Evolutionary conservation across 352 stramenopile species (phyloP).

Genomic region (Phytophthora macrochlamydospora): DNA sequence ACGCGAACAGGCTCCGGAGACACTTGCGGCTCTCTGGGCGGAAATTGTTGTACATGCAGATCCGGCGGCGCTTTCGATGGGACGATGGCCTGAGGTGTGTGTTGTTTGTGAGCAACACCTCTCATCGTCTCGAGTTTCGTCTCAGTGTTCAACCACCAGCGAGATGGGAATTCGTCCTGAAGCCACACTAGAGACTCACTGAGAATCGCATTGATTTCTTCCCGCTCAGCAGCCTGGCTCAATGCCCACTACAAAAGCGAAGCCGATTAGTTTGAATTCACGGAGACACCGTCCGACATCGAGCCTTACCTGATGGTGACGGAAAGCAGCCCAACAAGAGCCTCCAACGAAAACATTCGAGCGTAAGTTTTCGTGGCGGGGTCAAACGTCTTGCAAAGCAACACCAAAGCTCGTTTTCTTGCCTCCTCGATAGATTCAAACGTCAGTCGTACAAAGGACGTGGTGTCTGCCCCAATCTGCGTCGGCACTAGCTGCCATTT

Average conservation of each 20-base stretch:
- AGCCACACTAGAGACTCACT: slow-evolving; percentile 43
- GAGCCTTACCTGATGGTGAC: slow-evolving; percentile 57
- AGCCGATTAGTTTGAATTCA: not conserved
- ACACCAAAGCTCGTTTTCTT: slow-evolving; percentile 60
- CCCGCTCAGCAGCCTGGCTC: slow-evolving; percentile 40
- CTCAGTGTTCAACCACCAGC: slow-evolving; percentile 47
- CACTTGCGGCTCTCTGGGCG: slow-evolving; percentile 22
- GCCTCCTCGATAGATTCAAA: slow-evolving; percentile 80
- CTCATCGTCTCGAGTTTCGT: slow-evolving; percentile 23
- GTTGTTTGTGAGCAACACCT: not conserved
- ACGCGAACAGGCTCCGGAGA: slow-evolving; percentile 15
- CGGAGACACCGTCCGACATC: not conserved
- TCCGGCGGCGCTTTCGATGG: slow-evolving; percentile 1
- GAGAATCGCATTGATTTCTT: slow-evolving; percentile 38
- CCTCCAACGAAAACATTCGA: slow-evolving; percentile 64
- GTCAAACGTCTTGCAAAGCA: slow-evolving; percentile 82
- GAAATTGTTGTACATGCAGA: slow-evolving; percentile 31
- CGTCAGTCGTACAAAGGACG: slow-evolving; percentile 69
- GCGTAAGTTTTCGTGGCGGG: slow-evolving; percentile 60
- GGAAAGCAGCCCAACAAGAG: slow-evolving; percentile 53
- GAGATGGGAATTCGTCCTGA: slow-evolving; percentile 51
- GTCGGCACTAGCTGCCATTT: slow-evolving; percentile 33
- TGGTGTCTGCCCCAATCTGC: slow-evolving; percentile 33
- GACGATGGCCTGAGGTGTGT: slow-evolving; percentile 7
- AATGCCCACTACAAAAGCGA: slow-evolving; percentile 49